A percentile compares a stretch with the other conserved stretches of the same genome.
These are phyloP conservation scores for Aspergillus versicolor DNA, from an alignment of 2,329 filamentous ascomycete genomes.

Conservation along the genomic window DNA sequence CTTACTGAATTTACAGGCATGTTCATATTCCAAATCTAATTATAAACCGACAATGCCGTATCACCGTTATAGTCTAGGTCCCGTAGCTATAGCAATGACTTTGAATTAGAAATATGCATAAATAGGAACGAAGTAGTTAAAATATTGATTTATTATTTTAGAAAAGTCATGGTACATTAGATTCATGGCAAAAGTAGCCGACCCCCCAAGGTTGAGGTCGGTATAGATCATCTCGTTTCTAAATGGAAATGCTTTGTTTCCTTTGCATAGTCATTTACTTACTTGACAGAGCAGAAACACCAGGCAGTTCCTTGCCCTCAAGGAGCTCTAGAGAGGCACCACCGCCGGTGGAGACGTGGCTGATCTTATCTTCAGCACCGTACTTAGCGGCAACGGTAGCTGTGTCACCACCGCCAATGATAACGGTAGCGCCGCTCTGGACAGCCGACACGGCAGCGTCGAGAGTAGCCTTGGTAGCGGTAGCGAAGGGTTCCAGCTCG, in stretches of 20 bases:
- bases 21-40: background rate
- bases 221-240: background rate
- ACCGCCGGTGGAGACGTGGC: constrained; percentile 95
- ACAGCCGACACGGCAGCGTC: constrained; percentile 82
- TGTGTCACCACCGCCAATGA: constrained; percentile 97
- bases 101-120: constrained; percentile 22
- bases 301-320: constrained; percentile 96
- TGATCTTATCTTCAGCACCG: constrained; percentile 91
- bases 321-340: constrained; percentile 94
- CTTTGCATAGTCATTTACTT: constrained; percentile 48
- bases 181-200: constrained; percentile 18
- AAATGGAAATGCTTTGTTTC: background rate
- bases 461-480: constrained; percentile 86
- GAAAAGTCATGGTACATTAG: constrained; percentile 37
- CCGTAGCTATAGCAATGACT: constrained; percentile 24
- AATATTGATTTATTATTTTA: constrained; percentile 21
- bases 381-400: constrained; percentile 98
- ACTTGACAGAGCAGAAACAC: constrained; percentile 85
- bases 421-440: constrained; percentile 86
- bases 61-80: constrained; percentile 27
- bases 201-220: background rate
- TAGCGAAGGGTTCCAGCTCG: constrained; percentile 92
- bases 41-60: background rate
- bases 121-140: background rate
- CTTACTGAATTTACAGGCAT: background rate